Conservation (phyloP, 2,329 filamentous ascomycete species). For the Ophiosphaerella narmari region DNA sequence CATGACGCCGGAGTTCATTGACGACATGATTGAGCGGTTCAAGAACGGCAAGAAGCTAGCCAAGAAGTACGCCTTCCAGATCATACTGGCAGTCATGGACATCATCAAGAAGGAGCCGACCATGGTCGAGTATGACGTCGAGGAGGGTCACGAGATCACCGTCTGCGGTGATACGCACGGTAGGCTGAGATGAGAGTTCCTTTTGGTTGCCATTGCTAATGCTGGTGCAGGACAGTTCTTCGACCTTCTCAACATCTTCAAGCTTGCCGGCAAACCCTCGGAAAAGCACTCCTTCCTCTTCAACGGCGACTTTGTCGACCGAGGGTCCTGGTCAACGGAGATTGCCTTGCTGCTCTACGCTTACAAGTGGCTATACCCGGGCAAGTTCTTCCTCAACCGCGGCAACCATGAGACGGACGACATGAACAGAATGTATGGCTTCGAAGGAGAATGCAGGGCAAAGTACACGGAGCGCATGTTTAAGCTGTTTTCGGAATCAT, state of each 20-base stretch:
- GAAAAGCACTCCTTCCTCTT: slow-evolving; percentile 94
- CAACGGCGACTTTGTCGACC: slow-evolving; percentile 98
- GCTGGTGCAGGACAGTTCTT: slow-evolving; percentile 84
- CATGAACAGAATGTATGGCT: slow-evolving; percentile 98
- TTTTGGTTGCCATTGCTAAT: slow-evolving; percentile 14
- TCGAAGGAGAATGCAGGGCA: slow-evolving; percentile 96
- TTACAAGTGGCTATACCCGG: slow-evolving; percentile 93
- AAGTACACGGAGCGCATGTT: slow-evolving; percentile 97
- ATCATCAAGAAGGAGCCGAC: slow-evolving; percentile 91
- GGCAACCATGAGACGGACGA: slow-evolving; percentile 99
- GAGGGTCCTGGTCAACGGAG: slow-evolving; percentile 97
- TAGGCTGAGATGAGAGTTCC: slow-evolving; percentile 47
- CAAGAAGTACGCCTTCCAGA: slow-evolving; percentile 97
- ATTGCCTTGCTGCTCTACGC: slow-evolving; percentile 92
- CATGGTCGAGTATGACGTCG: slow-evolving; percentile 91
- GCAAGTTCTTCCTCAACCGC: slow-evolving; percentile 90
- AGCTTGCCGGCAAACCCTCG: slow-evolving; percentile 80
- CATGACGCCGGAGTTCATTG: slow-evolving; percentile 97
- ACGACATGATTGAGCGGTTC: slow-evolving; percentile 96
- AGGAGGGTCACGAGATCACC: slow-evolving; percentile 77
- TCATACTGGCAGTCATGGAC: slow-evolving; percentile 86
- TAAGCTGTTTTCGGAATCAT: slow-evolving; percentile 97
- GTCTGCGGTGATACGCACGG: slow-evolving; percentile 98
- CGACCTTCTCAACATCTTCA: slow-evolving; percentile 94
- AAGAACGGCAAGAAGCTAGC: slow-evolving; percentile 87